Base-by-base conservation (phyloP, 306 rosid genomes). In the Gillenia trifoliata region DNA sequence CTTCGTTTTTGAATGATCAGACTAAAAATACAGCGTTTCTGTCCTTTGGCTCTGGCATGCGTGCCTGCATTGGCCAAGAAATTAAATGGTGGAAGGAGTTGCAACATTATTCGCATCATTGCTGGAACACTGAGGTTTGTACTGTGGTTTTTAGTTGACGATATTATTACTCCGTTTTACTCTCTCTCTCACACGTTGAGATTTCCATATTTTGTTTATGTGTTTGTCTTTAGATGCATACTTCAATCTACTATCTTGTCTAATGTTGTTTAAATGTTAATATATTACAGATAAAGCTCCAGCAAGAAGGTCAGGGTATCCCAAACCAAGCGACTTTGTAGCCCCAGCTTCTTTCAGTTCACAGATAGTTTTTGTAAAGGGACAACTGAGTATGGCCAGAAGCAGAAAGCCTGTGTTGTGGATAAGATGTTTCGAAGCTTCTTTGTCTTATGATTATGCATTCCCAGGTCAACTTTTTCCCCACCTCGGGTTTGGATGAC, bases 21-120 rank as follows among this genome's bases (percentile, higher is more conserved):
- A 75, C n/a, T 63, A 81, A 84, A 74, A 92, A 86, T 71, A 83
- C 83, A 54, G 87, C 88, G 30, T 92, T 90, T 81, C 91, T 92
- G 79, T 86, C 94, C 71, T 92, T 92, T 78, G 96, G 98, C 75
- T 90, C 85, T 28, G 94, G 96, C 45, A 45, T 83, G 11, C 91
- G 96, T 62, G 84, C 94, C 25, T 90, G 96, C 20, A 79, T 90
- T 52, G 96, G 96, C 59, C 92, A n/a, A 90, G 87, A 92, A 82
- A 78, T 83, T 83, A n/a, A n/a, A n/a, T n/a, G n/a, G n/a, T 82
- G 86, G 87, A 88, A 77, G 85, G 79, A 68, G 89, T 90, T 33
- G 90, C 91, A 5, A 47, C 88, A 68, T 72, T 88, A 62, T 76
- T 92, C 75, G 89, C 87, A 57, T 74, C 91, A 23, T 76, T 92